These are phyloP conservation scores for Tetradesmus obliquus DNA, from an alignment of 139 green algal species.

Conservation along the genomic window DNA sequence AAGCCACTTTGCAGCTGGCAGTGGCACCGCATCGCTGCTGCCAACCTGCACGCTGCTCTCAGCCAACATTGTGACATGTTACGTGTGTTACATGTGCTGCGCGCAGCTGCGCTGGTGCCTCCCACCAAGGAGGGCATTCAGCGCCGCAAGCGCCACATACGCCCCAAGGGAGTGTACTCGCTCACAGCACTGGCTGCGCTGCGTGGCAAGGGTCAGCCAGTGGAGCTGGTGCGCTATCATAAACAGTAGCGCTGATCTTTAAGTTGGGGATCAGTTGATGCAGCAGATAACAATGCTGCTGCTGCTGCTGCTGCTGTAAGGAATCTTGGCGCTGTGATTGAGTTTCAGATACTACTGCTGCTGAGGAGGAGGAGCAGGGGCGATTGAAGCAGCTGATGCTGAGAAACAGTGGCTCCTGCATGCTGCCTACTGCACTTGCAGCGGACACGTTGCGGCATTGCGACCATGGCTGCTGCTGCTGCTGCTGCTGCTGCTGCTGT, in stretches of 20 bases:
- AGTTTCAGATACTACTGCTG: too few species aligned
- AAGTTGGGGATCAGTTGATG: background rate
- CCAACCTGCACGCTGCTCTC: too few species aligned
- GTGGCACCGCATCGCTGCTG: too few species aligned
- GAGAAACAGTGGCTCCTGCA: too few species aligned
- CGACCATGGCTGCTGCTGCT: background rate
- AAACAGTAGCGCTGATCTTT: background rate
- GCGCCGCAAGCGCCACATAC: constrained; percentile 3
- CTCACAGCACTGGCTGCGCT: constrained; percentile 32
- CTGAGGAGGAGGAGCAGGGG: too few species aligned
- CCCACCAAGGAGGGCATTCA: background rate
- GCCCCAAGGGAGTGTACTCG: background rate
- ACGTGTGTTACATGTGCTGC: background rate
- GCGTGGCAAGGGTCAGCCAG: constrained; percentile 4
- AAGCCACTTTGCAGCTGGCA: too few species aligned
- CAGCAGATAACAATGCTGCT: background rate
- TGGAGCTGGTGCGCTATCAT: constrained; percentile 22
- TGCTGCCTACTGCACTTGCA: too few species aligned
- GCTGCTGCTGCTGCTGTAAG: background rate
- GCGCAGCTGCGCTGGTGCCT: constrained; percentile 9
- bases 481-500: background rate
- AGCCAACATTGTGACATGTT: background rate
- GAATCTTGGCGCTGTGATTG: too few species aligned
- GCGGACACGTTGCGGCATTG: too few species aligned
- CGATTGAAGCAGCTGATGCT: too few species aligned